These are phyloP conservation scores for Venturia effusa DNA, from an alignment of 2,329 filamentous ascomycete species.

Conservation along the genomic window DNA sequence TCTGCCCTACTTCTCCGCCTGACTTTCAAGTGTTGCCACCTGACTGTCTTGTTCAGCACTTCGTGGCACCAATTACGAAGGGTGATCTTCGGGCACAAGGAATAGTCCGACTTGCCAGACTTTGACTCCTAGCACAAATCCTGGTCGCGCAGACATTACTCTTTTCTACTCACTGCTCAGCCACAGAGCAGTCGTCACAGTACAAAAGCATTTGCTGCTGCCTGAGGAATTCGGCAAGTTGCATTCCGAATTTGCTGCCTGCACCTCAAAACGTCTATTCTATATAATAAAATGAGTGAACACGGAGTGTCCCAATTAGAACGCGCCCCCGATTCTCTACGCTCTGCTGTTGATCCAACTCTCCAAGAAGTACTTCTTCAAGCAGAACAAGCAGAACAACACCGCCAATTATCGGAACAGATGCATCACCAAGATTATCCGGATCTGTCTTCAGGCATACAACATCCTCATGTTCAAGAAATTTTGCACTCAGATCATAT, in stretches of 20 bases:
- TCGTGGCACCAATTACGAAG: constrained; percentile 5
- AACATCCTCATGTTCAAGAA: constrained; percentile 3
- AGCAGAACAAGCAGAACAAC: constrained; percentile 2
- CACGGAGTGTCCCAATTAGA: constrained; percentile 9
- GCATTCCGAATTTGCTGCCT: background rate
- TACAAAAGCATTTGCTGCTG: background rate
- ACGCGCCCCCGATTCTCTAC: constrained; percentile 8
- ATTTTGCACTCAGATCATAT: constrained; percentile 1
- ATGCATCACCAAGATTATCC: constrained; percentile 6
- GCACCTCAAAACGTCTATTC: background rate
- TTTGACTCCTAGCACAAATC: background rate
- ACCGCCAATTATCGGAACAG: background rate
- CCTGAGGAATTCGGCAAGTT: background rate
- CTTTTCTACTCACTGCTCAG: background rate
- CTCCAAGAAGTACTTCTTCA: constrained; percentile 1
- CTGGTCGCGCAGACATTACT: background rate
- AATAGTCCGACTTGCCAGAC: background rate
- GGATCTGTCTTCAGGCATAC: background rate
- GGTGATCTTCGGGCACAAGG: background rate
- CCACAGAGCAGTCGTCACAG: background rate
- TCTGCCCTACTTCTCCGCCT: background rate
- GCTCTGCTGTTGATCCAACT: constrained; percentile 4
- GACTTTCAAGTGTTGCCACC: constrained; percentile 3
- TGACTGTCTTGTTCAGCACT: background rate
- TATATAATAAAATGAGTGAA: constrained; percentile 8